phyloP scores from a whole-genome alignment of 2,329 filamentous ascomycete genomes.

The Alternaria dauci region DNA sequence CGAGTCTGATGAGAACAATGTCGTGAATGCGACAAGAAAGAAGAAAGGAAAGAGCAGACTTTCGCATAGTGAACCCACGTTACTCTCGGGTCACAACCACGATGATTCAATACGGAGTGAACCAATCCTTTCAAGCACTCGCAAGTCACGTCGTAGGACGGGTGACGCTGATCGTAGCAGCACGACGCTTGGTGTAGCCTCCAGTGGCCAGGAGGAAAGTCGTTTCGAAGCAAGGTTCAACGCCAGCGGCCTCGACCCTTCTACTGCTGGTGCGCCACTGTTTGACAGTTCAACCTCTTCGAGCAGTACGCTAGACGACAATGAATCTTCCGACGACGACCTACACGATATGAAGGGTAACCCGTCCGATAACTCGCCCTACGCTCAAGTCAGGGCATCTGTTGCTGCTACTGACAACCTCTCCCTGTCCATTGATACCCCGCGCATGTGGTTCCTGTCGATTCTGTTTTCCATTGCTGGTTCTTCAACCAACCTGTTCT shows the following conservation, averaged over 20 bases:
- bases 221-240: constrained; percentile 47
- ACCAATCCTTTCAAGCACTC: constrained; percentile 24
- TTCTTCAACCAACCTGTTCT: constrained; percentile 86
- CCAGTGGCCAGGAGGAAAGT: constrained; percentile 39
- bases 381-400: constrained; percentile 81
- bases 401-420: constrained; percentile 79
- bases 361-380: constrained; percentile 74
- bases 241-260: constrained; percentile 35
- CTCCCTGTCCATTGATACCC: constrained; percentile 82
- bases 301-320: constrained; percentile 40
- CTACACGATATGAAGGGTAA: constrained; percentile 53
- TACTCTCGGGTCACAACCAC: constrained; percentile 24
- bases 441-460: constrained; percentile 87
- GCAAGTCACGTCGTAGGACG: constrained; percentile 37
- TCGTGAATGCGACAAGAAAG: constrained; percentile 34
- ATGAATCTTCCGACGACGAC: constrained; percentile 48
- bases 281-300: constrained; percentile 42
- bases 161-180: constrained; percentile 37
- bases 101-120: constrained; percentile 32
- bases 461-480: constrained; percentile 81
- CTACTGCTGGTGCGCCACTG: constrained; percentile 30
- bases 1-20: constrained; percentile 48
- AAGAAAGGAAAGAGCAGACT: constrained; percentile 48
- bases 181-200: constrained; percentile 33
- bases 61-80: constrained; percentile 34